phyloP scores from a whole-genome alignment of 345 rosid genomes.

The Aquilaria malaccensis region DNA sequence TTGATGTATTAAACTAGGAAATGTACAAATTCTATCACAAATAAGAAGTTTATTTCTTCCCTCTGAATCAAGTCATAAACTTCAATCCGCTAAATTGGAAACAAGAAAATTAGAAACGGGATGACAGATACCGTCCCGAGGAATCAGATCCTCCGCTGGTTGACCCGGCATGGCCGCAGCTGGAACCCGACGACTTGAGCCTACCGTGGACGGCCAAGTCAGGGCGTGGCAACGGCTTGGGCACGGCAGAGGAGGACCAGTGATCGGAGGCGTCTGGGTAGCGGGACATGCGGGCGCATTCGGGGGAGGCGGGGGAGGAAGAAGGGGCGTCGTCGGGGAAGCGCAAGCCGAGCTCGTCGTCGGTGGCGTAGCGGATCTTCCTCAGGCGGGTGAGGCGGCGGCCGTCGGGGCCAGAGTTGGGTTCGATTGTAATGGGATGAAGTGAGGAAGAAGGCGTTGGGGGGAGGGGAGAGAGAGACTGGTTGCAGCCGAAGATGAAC shows the following conservation, averaged over 20 bases:
- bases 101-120: not conserved
- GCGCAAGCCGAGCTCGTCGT: slow-evolving; percentile 34
- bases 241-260: slow-evolving; percentile 32
- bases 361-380: slow-evolving; percentile 43
- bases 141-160: slow-evolving; percentile 18
- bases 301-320: slow-evolving; percentile 14
- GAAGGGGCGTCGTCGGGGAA: slow-evolving; percentile 6
- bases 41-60: too few species aligned
- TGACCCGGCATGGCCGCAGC: slow-evolving; percentile 12
- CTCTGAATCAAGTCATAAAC: too few species aligned
- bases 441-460: slow-evolving; percentile 10
- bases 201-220: slow-evolving; percentile 13
- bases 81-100: too few species aligned
- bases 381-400: slow-evolving; percentile 40
- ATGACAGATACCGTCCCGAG: slow-evolving; percentile 14
- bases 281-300: slow-evolving; percentile 20
- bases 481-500: not conserved
- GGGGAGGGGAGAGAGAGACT: too few species aligned
- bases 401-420: not conserved
- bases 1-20: too few species aligned
- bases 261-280: slow-evolving; percentile 21
- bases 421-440: slow-evolving; percentile 10
- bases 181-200: slow-evolving; percentile 15
- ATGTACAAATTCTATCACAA: too few species aligned
- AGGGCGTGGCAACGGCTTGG: slow-evolving; percentile 61